Base-by-base conservation (phyloP, 2,329 filamentous ascomycete genomes). In the Microsporum canis region DNA sequence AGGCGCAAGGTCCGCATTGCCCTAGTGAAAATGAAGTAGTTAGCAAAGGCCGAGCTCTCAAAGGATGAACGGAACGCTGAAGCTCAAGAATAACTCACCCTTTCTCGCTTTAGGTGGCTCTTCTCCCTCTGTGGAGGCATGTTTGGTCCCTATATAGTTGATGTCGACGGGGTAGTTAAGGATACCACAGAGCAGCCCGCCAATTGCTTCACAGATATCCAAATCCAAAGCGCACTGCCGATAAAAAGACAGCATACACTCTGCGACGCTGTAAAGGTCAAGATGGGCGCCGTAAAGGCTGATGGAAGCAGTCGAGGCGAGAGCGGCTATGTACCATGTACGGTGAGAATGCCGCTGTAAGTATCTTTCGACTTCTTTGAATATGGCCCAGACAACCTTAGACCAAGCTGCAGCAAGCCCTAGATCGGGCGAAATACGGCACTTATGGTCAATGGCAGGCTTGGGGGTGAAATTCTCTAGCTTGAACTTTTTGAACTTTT, bases 51-150 rank as follows among this genome's bases (percentile, higher is more conserved):
- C 38, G 14, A 12, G 8, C 3, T 39, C 2, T 12, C 3, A 12
- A 12, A 12, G 8, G 14, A 6, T 65, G 61, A 63, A 62, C 63
- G 64, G 62, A 45, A 65, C 61, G 58, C 58, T 36, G 64, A 61
- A 64, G 61, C 58, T 64, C 62, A 60, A 62, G 66, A 63, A 72
- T 64, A 63, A 78, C 83, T 72, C 80, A 94, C 89, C 74, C 87
- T 83, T 68, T 79, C 83, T 71, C 90, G 86, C 80, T 95, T 95
- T 78, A 94, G 84, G 77, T 88, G 87, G 78, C 87, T 91, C 79
- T 89, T 89, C 76, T 94, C 88, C 66, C 65, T 75, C 73, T 68
- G 79, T 77, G 75, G 84, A 49, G 63, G 39, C 63, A 65, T 66
- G 29, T n/a, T 23, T 43, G 10, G 31, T 29, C n/a, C 17, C n/a